These are phyloP conservation scores for Nigrospora sphaerica DNA, from an alignment of 2,329 filamentous ascomycete species.

Conservation along the genomic window DNA sequence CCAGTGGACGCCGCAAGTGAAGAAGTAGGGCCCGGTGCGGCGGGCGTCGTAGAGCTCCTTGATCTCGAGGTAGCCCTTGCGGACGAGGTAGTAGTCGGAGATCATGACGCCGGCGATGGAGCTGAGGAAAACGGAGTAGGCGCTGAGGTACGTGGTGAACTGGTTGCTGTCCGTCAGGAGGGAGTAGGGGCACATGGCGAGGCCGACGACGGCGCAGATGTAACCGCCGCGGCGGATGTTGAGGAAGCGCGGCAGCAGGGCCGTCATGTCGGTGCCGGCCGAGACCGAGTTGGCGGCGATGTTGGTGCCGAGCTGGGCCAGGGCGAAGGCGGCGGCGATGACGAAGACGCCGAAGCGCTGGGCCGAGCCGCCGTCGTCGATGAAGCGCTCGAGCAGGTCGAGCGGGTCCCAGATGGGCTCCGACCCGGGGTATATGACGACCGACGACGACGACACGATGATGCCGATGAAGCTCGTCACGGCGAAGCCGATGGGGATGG, in stretches of 20 bases:
- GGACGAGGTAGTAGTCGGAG: constrained; percentile 80
- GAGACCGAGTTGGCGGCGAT: constrained; percentile 83
- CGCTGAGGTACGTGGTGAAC: constrained; percentile 86
- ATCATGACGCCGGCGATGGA: constrained; percentile 90
- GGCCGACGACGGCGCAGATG: constrained; percentile 70
- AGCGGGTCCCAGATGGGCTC: constrained; percentile 70
- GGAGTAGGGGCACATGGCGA: constrained; percentile 84
- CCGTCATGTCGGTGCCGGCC: constrained; percentile 76
- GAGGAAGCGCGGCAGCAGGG: constrained; percentile 70
- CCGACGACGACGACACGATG: constrained; percentile 66
- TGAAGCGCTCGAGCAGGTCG: constrained; percentile 57
- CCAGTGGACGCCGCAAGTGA: constrained; percentile 68
- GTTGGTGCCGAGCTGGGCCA: constrained; percentile 81
- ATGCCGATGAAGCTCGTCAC: constrained; percentile 82
- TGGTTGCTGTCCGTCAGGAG: constrained; percentile 68
- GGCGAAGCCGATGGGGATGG: constrained; percentile 65
- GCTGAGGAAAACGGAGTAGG: constrained; percentile 90
- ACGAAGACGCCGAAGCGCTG: constrained; percentile 72
- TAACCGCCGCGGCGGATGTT: constrained; percentile 85
- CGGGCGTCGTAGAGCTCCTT: constrained; percentile 72
- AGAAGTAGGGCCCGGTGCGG: constrained; percentile 65
- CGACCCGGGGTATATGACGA: constrained; percentile 54
- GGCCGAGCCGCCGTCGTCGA: constrained; percentile 59
- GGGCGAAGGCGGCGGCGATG: constrained; percentile 61
- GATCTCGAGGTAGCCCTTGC: constrained; percentile 72